phyloP scores from a whole-genome alignment of 805 yeast species.

The Saccharomycopsis lassenensis region DNA sequence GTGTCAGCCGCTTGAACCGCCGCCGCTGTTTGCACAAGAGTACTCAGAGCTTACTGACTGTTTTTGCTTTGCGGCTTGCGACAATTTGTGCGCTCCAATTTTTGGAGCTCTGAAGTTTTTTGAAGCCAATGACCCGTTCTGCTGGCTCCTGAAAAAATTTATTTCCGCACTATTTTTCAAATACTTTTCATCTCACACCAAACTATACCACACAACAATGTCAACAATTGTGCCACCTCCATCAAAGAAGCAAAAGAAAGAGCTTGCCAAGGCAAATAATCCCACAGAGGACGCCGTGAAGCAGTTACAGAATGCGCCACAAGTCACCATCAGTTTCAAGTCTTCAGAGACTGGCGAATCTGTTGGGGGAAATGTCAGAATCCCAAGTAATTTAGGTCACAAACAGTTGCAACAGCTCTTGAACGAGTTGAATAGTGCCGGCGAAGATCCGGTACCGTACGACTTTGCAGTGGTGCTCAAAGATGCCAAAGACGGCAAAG shows the following conservation, averaged over 20 bases:
- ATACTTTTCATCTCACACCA: too few relatives aligned
- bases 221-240: conserved; percentile 93
- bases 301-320: conserved; percentile 70
- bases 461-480: conserved; percentile 53
- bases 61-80: too few relatives aligned
- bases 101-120: too few relatives aligned
- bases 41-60: too few relatives aligned
- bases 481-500: conserved; percentile 30
- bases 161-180: too few relatives aligned
- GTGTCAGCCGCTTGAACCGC: too few relatives aligned
- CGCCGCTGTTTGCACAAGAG: too few relatives aligned
- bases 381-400: conserved; percentile 82
- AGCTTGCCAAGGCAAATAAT: conserved; percentile 51
- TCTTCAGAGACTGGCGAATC: conserved; percentile 89
- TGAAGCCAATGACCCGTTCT: too few relatives aligned
- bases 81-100: too few relatives aligned
- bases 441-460: conserved; percentile 84
- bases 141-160: too few relatives aligned
- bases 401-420: conserved; percentile 80
- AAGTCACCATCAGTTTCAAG: conserved; percentile 79
- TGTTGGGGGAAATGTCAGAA: conserved; percentile 76
- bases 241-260: conserved; percentile 75
- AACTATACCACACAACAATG: too few relatives aligned
- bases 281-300: conserved; percentile 54
- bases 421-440: conserved; percentile 60